Evolutionary conservation across 768 basidiomycete genomes (phyloP), one percentile per base, ranked within the genome.

Genomic region (Mycena floridula): DNA sequence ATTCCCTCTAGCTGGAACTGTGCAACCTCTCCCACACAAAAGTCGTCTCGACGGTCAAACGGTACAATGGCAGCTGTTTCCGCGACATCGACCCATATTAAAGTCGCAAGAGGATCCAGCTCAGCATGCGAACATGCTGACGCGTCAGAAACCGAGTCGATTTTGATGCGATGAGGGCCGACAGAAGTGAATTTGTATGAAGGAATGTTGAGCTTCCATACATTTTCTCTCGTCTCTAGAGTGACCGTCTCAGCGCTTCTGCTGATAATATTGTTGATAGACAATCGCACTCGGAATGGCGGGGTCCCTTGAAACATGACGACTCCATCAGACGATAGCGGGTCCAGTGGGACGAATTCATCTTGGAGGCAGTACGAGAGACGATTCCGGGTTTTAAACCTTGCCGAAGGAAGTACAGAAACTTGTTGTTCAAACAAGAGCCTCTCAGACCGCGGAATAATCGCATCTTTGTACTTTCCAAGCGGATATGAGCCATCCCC

Each of bases 1-100:
- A 80, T 87, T 36, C 96, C 96, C 62, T 96, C 91, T 13, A 99
- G 70, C 58, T 94, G 84, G 73, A 96, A 98, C 50, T 90, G 90
- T 7, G 88, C 73, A 23, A 81, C 72, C 48, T 97, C 92, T 7
- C 94, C 95, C 2, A 89, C 85, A 63, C 96, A 99, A 49, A 87
- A 82, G 56, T 98, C 84, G 52, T 73, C 73, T 45, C 80, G 74
- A 45, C 82, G 69, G 54, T 87, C 85, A 52, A 92, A 79, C 5
- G 95, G 85, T 37, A 91, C 75, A 44, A 99, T 92, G 11, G 89
- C 81, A 7, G 96, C 96, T 1, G 90, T 90, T 63, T 99, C 96
- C 3, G 92, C 89, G n/a, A 98, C 92, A 53, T 97, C 91, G 11
- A 93, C 77, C 84, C 85, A 87, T 28, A 89, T 73, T 15, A 79